These are phyloP conservation scores for Hanseniaspora vineae DNA, from an alignment of 805 yeast species.

Conservation along the genomic window DNA sequence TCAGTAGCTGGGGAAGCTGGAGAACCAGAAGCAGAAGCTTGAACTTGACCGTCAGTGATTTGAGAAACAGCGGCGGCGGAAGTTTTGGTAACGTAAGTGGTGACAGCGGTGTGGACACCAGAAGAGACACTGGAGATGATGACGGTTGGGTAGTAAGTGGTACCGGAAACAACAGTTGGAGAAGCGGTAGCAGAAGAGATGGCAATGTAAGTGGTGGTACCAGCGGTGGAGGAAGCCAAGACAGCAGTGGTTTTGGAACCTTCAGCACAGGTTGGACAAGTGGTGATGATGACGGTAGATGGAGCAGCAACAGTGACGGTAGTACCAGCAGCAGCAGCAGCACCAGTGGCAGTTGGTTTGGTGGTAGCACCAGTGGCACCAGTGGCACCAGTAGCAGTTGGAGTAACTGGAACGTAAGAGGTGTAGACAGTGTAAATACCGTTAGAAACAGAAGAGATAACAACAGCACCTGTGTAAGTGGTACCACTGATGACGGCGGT, in stretches of 20 bases:
- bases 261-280: slow-evolving; percentile 3
- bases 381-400: slow-evolving; percentile 1
- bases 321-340: slow-evolving; percentile 3
- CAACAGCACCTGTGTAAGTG: slow-evolving; percentile 7
- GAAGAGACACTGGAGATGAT: slow-evolving; percentile 4
- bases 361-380: not conserved
- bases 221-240: not conserved
- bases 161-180: slow-evolving; percentile 3
- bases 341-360: not conserved
- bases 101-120: slow-evolving; percentile 7
- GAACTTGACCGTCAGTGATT: not conserved
- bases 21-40: no score
- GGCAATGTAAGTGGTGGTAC: not conserved
- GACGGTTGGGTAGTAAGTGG: slow-evolving; percentile 6
- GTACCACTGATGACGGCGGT: slow-evolving; percentile 5
- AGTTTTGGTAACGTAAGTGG: slow-evolving; percentile 8
- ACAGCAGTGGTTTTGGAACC: not conserved
- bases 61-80: slow-evolving; percentile 1
- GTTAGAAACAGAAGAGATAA: slow-evolving; percentile 6
- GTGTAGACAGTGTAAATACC: slow-evolving; percentile 10
- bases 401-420: slow-evolving; percentile 8
- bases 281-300: slow-evolving; percentile 3
- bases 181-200: not conserved
- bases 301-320: not conserved
- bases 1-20: not conserved